Evolutionary conservation across 345 rosid genomes (phyloP).

Genomic region (Fremontodendron californicum): DNA sequence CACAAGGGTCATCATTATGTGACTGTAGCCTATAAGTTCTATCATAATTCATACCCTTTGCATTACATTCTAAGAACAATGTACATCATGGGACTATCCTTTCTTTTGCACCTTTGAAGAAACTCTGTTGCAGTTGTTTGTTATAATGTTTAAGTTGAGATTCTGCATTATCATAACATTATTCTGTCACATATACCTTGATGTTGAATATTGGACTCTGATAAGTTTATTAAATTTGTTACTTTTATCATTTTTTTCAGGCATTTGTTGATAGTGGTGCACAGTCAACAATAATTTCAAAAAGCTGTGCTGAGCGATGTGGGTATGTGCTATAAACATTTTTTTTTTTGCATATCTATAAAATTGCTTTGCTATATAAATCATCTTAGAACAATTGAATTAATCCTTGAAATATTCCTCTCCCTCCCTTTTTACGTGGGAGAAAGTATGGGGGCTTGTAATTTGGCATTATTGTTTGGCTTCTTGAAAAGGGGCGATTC

Average conservation of each 20-base stretch:
- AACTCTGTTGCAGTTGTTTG: neutral
- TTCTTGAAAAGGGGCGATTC: neutral
- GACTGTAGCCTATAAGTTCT: neutral
- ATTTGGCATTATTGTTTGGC: neutral
- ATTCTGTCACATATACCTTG: neutral
- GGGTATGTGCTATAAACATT: conserved; percentile 49
- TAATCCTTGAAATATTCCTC: neutral
- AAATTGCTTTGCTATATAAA: neutral
- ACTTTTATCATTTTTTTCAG: conserved; percentile 41
- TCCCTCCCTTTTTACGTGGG: neutral
- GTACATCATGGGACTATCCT: neutral
- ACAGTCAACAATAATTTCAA: conserved; percentile 95
- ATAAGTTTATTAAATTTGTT: neutral
- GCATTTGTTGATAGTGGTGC: conserved; percentile 99
- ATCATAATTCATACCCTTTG: neutral
- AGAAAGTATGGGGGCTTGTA: neutral
- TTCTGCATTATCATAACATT: neutral
- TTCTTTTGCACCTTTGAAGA: neutral
- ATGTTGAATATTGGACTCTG: neutral
- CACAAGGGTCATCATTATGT: conserved; percentile 2
- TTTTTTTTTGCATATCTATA: conserved; percentile 8
- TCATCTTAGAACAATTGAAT: neutral
- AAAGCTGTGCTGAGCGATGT: conserved; percentile 93
- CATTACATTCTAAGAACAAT: neutral
- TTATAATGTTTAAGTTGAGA: neutral